Evolutionary conservation across 108 stramenopile genomes (phyloP).

Genomic region (Pseudonitzschia delicatissima): DNA sequence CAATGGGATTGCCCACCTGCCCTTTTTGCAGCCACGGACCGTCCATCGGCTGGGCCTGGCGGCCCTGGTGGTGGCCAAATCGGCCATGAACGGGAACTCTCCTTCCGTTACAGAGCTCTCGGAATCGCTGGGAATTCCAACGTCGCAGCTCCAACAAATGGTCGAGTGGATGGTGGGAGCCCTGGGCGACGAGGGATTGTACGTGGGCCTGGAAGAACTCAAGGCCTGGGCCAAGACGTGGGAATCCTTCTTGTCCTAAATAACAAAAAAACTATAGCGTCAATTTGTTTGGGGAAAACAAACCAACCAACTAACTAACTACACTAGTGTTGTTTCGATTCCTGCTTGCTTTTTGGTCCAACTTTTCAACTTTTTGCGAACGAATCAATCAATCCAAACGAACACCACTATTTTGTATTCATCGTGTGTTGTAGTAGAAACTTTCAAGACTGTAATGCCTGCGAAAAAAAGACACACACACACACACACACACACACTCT

Average conservation of each 20-base stretch:
- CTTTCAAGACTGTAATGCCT: too few species aligned
- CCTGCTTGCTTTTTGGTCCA: too few species aligned
- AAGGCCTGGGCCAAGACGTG: slow-evolving; percentile 22
- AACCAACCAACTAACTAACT: neutral
- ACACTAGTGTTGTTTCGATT: too few species aligned
- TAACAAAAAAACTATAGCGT: neutral
- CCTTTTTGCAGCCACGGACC: slow-evolving; percentile 41
- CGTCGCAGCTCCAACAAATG: slow-evolving; percentile 24
- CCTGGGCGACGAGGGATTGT: slow-evolving; percentile 29
- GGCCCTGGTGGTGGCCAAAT: slow-evolving; percentile 24
- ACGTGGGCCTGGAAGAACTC: slow-evolving; percentile 21
- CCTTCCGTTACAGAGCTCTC: neutral
- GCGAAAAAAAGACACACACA: too few species aligned
- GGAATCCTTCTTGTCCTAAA: slow-evolving; percentile 18
- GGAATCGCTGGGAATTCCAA: slow-evolving; percentile 30
- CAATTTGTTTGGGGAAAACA: slow-evolving; percentile 4
- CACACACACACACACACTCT: too few species aligned
- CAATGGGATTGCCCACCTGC: slow-evolving; percentile 31
- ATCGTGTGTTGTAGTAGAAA: too few species aligned
- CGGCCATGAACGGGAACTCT: slow-evolving; percentile 17
- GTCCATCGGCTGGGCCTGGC: slow-evolving; percentile 40
- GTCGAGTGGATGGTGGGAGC: slow-evolving; percentile 35
- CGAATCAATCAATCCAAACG: too few species aligned
- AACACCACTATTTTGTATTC: too few species aligned
- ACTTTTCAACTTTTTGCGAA: too few species aligned